phyloP scores from a whole-genome alignment of 208 protist genomes.

The Acanthamoeba sp. region DNA sequence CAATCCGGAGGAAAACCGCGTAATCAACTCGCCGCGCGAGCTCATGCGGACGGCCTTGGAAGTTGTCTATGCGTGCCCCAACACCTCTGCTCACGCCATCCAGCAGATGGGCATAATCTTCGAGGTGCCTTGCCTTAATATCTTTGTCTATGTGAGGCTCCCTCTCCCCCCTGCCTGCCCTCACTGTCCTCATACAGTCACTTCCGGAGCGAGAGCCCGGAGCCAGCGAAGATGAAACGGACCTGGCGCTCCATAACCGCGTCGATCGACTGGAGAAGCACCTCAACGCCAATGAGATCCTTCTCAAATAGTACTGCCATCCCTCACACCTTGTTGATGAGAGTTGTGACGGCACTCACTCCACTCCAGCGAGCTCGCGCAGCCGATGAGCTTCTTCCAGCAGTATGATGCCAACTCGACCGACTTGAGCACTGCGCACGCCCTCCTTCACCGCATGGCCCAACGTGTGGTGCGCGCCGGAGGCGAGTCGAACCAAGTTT shows the following conservation, averaged over 20 bases:
- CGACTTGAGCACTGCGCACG: not conserved
- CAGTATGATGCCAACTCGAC: not conserved
- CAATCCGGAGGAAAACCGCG: conserved; percentile 21
- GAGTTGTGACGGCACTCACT: not conserved
- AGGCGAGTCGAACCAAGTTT: conserved; percentile 2
- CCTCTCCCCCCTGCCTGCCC: not conserved
- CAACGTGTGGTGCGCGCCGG: conserved; percentile 19
- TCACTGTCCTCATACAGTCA: not conserved
- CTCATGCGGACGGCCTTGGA: conserved; percentile 43
- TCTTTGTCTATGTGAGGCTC: too few relatives aligned
- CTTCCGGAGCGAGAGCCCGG: conserved; percentile 43
- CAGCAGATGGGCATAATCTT: conserved; percentile 48
- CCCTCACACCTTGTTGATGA: not conserved
- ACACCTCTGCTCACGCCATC: not conserved
- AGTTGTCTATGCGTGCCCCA: conserved; percentile 40
- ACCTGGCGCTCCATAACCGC: not conserved
- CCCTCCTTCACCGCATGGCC: conserved; percentile 41
- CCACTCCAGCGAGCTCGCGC: conserved; percentile 26
- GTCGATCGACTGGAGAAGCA: conserved; percentile 66
- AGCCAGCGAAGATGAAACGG: not conserved
- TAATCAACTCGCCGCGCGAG: not conserved
- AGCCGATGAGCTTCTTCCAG: conserved; percentile 45
- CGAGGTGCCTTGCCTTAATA: not conserved
- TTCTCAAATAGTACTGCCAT: conserved; percentile 67
- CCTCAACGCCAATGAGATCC: conserved; percentile 54